A percentile compares a stretch with the other conserved stretches of the same genome.
These are phyloP conservation scores for Sophora flavescens DNA, from an alignment of 306 rosid genomes.

Conservation along the genomic window DNA sequence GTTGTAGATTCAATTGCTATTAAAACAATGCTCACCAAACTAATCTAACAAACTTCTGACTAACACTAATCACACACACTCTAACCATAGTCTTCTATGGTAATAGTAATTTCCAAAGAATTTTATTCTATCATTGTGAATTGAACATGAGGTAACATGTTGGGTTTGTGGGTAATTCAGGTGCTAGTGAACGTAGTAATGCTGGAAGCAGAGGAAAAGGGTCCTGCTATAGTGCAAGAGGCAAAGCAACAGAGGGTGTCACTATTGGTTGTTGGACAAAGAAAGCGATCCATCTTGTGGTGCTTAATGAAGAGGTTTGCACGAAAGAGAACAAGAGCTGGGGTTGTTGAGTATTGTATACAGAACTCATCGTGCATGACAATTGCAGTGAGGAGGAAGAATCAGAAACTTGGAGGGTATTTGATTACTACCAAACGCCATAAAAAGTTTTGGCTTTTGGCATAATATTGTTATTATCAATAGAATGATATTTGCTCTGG, in stretches of 20 bases:
- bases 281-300: conserved; percentile 63
- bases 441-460: conserved; percentile 94
- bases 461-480: conserved; percentile 45
- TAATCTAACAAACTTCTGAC: no score
- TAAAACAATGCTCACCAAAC: no score
- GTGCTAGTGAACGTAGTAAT: conserved; percentile 71
- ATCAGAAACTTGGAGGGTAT: conserved; percentile 79
- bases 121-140: not conserved
- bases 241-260: conserved; percentile 76
- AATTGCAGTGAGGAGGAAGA: conserved; percentile 85
- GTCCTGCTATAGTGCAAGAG: conserved; percentile 71
- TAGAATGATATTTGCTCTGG: not conserved
- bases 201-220: conserved; percentile 75
- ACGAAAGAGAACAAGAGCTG: conserved; percentile 44
- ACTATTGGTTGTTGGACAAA: conserved; percentile 77
- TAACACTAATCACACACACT: no score
- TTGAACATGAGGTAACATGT: conserved; percentile 9
- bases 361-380: conserved; percentile 85
- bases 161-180: conserved; percentile 43
- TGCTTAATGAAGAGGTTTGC: conserved; percentile 48
- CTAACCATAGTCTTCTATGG: no score
- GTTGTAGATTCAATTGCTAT: no score
- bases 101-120: conserved; percentile 49
- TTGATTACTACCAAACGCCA: conserved; percentile 92
- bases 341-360: conserved; percentile 72